Base-by-base conservation (phyloP, 345 rosid genomes). In the Pistacia atlantica region DNA sequence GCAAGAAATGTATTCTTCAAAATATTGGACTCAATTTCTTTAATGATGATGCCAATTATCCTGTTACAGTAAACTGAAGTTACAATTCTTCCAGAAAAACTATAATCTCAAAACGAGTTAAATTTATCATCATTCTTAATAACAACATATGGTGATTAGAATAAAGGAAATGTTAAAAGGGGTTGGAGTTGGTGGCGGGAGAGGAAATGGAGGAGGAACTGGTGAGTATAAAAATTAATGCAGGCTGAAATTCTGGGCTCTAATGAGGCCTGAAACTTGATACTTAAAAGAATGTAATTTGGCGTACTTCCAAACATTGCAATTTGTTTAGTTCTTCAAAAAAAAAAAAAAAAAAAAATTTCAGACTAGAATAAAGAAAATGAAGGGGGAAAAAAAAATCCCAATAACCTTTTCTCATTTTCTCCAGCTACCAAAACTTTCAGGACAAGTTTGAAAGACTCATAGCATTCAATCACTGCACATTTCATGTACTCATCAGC, bases 401-500 rank as follows among this genome's bases (percentile, higher is more conserved):
- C 18, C 18, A 78, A 54, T 49, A 85, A 95, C 99, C 98, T 93
- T 88, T 93, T 93, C 85, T 96, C 99, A 83, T 85, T 90, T 82
- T 96, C 99, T 76, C 99, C 98, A 81, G 87, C 86, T 9, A 96
- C 93, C 86, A 93, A 83, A 78, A 89, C 83, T 56, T 89, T 87
- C 77, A 96, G 81, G 67, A 93, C 87, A 85, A 86, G 89, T 80
- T 96, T 96, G 74, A 96, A 86, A 67, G 99, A 92, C 79, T 92
- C 98, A 35, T 96, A 96, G 87, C 99, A 93, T 85, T 96, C 99
- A 65, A 92, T 91, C 63, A 95, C 98, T 68, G 98, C 97, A 86
- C 98, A 95, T 83, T 95, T 93, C 99, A 95, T 90, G 84, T 92
- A 95, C 67, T 95, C 98, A 80, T 95, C 99, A 6, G 92, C 93